Evolutionary conservation across 257 asterid species (phyloP).

Genomic region (Solanum microdontum): DNA sequence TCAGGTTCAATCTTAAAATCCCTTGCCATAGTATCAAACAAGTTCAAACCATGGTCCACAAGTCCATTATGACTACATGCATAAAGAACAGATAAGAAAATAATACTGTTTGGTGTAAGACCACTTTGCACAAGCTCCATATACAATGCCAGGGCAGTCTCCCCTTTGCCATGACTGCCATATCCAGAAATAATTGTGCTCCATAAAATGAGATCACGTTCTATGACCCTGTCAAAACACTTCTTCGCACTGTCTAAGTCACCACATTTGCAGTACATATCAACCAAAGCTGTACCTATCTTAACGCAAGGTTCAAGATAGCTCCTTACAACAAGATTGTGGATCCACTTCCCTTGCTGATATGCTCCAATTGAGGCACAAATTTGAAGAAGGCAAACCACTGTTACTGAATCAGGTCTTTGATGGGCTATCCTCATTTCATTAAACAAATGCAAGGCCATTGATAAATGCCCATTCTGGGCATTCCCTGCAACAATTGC

Average conservation of each 20-base stretch:
- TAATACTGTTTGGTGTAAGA: conserved; percentile 45
- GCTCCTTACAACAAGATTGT: conserved; percentile 51
- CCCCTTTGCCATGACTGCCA: conserved; percentile 76
- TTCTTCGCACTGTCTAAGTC: conserved; percentile 47
- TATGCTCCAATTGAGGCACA: conserved; percentile 79
- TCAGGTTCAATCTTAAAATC: conserved; percentile 51
- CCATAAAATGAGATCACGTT: conserved; percentile 59
- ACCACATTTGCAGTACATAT: conserved; percentile 88
- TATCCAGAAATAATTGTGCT: conserved; percentile 65
- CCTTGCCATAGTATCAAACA: conserved; percentile 58
- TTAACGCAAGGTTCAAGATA: conserved; percentile 45
- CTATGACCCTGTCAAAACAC: conserved; percentile 53
- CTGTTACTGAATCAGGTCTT: conserved; percentile 61
- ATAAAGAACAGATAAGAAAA: conserved; percentile 48
- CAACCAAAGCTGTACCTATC: conserved; percentile 65
- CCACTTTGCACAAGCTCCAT: conserved; percentile 33
- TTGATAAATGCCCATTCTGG: conserved; percentile 38
- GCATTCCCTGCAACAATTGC: conserved; percentile 66
- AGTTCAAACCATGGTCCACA: conserved; percentile 44
- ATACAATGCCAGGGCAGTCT: conserved; percentile 54
- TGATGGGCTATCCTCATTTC: conserved; percentile 47
- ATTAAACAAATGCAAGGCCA: conserved; percentile 42
- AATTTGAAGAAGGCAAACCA: conserved; percentile 65
- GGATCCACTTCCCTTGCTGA: conserved; percentile 79
- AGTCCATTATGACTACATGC: conserved; percentile 86